Evolutionary conservation across 371 early-diverging fungal genomes (phyloP).

Genomic region (Lichtheimia ornata): DNA sequence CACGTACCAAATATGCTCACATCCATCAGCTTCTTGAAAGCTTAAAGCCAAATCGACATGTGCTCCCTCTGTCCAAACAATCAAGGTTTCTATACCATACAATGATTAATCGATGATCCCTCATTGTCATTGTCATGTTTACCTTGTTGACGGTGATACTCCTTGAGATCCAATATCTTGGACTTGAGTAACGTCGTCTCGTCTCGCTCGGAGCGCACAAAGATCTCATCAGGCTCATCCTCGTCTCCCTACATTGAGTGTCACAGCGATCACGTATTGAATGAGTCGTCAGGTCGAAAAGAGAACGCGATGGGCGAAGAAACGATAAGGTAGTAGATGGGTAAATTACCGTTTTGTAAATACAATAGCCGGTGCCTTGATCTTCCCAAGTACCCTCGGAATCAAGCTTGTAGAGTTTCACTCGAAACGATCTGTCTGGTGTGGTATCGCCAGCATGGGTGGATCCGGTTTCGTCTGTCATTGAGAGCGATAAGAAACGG

Average conservation of each 20-base stretch:
- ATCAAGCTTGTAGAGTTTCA: conserved; percentile 80
- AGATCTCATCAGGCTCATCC: conserved; percentile 57
- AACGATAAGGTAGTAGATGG: background rate
- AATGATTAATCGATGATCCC: conserved; percentile 10
- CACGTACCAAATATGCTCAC: conserved; percentile 78
- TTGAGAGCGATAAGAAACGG: background rate
- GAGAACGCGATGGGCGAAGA: conserved; percentile 2
- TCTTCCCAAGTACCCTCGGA: conserved; percentile 74
- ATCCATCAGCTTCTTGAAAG: conserved; percentile 87
- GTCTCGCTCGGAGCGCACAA: conserved; percentile 69
- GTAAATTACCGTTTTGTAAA: conserved; percentile 49
- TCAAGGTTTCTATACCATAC: conserved; percentile 71
- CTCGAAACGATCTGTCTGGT: conserved; percentile 40
- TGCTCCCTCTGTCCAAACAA: conserved; percentile 89
- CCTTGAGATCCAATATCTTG: conserved; percentile 62
- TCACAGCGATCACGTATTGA: conserved; percentile 22
- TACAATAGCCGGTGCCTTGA: conserved; percentile 79
- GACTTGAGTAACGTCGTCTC: conserved; percentile 61
- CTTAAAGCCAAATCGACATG: conserved; percentile 85
- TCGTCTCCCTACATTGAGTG: conserved; percentile 24
- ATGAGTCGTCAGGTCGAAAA: conserved; percentile 16
- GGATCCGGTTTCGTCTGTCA: conserved; percentile 2
- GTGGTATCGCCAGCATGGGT: background rate
- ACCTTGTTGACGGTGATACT: conserved; percentile 86
- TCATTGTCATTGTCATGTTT: conserved; percentile 42